phyloP scores from a whole-genome alignment of 768 basidiomycete species.

The Pulveroboletus sp. region DNA sequence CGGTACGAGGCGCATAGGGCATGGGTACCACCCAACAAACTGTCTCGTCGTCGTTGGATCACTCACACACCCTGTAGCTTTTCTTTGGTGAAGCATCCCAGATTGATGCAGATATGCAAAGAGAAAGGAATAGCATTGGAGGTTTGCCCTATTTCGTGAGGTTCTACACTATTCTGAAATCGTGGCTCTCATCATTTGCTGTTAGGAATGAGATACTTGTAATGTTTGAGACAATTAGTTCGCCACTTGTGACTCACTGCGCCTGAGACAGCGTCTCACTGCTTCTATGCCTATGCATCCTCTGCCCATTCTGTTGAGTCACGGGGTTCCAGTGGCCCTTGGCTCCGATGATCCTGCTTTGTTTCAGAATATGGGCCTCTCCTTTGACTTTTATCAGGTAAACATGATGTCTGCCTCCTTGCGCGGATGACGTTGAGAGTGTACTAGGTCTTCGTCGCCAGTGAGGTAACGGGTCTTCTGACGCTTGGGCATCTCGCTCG shows the following conservation, averaged over 20 bases:
- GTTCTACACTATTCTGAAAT: slow-evolving; percentile 8
- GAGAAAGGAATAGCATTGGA: slow-evolving; percentile 63
- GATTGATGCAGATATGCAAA: slow-evolving; percentile 61
- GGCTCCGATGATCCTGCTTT: slow-evolving; percentile 73
- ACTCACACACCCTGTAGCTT: slow-evolving; percentile 38
- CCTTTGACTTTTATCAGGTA: slow-evolving; percentile 77
- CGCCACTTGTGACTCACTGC: neutral
- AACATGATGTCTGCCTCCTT: neutral
- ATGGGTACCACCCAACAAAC: slow-evolving; percentile 46
- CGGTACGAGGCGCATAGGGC: slow-evolving; percentile 76
- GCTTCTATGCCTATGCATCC: slow-evolving; percentile 81
- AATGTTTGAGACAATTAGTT: slow-evolving; percentile 11
- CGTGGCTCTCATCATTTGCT: slow-evolving; percentile 1
- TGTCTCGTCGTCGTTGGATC: neutral
- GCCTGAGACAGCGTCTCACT: slow-evolving; percentile 51
- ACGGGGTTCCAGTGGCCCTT: slow-evolving; percentile 67
- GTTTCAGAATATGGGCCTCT: slow-evolving; percentile 74
- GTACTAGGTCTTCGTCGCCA: slow-evolving; percentile 58
- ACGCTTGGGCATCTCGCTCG: slow-evolving; percentile 60
- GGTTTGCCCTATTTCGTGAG: slow-evolving; percentile 79
- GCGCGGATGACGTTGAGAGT: neutral
- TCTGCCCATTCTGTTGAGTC: slow-evolving; percentile 63
- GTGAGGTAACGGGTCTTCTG: slow-evolving; percentile 60
- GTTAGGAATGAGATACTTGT: slow-evolving; percentile 71
- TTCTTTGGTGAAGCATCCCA: slow-evolving; percentile 74